Evolutionary conservation across 495 filamentous ascomycete species (phyloP), one percentile per base, ranked within the genome.

Genomic region (Rostrohypoxylon terebratum): DNA sequence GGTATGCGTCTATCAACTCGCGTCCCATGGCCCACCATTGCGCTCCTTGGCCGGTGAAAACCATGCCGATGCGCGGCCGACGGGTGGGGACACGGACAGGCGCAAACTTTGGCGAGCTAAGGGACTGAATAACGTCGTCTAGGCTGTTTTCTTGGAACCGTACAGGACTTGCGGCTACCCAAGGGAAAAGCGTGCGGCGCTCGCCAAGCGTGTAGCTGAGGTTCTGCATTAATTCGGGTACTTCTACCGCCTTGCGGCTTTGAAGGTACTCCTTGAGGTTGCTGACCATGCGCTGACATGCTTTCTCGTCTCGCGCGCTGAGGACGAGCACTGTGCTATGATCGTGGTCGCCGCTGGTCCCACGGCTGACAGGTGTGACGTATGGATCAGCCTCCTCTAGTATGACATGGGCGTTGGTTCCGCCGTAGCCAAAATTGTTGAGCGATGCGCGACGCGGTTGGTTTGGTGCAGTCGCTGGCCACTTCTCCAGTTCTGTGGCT

Each of bases 381-480:
- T 3, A 16, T 31, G 54, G 23, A 18, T 25, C 57, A 4, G 48
- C 48, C 13, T 25, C 4, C 48, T 53, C 48, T 16, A 53, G 8
- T 11, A 53, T 77, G 4, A 75, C 77, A 66, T 86, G 82, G 0
- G 79, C 78, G 55, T 87, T 87, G 0, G 82, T 66, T 7, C 85
- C 84, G 3, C 84, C 84, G 45, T 79, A 84, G 1, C 85, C 85
- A 61, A 84, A 85, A 23, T 77, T 82, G 66, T 84, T 86, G 48
- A 86, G 76, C 34, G 45, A 48, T n/a, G 23, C 4, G 20, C 45
- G 45, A 6, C 16, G 20, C 16, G 45, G 45, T 3, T 9, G 6
- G 10, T 13, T 14, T 11, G n/a, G 13, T 3, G 11, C 1, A 23
- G 5, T 23, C 7, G 21, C 55, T 0, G 57, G 57, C 57, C 57